Percentiles rank a stretch among this genome's conserved stretches.
phyloP scores from a whole-genome alignment of 1,284 basidiomycete genomes.

The Tilletia setariae region DNA sequence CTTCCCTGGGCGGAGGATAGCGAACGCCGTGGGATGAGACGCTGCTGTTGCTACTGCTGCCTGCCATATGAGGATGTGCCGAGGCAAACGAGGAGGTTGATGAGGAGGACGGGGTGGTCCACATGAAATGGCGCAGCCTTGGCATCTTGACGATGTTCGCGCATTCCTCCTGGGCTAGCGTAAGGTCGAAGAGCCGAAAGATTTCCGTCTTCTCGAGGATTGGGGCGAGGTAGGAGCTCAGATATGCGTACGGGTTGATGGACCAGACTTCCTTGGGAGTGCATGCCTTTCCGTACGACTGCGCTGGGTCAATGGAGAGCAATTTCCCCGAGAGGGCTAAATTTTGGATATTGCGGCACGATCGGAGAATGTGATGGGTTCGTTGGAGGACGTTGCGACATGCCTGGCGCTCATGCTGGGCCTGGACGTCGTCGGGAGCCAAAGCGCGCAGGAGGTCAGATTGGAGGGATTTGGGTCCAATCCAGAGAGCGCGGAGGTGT shows the following conservation, averaged over 20 bases:
- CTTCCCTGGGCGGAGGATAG: constrained; percentile 5
- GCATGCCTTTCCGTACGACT: constrained; percentile 47
- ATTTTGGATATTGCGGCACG: constrained; percentile 42
- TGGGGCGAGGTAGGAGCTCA: constrained; percentile 46
- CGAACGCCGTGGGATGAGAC: background rate
- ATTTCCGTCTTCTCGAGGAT: constrained; percentile 42
- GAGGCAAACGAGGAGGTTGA: constrained; percentile 2
- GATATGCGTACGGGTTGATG: constrained; percentile 50
- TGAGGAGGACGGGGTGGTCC: constrained; percentile 30
- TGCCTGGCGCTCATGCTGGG: background rate
- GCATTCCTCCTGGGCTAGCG: constrained; percentile 45
- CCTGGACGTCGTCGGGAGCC: constrained; percentile 30
- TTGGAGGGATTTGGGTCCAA: constrained; percentile 37
- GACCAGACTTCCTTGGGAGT: constrained; percentile 43
- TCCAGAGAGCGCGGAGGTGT: constrained; percentile 39
- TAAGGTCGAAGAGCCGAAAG: constrained; percentile 44
- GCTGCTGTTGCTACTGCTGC: background rate
- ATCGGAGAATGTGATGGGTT: constrained; percentile 32
- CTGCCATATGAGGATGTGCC: background rate
- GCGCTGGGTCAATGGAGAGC: constrained; percentile 35
- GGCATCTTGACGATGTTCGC: constrained; percentile 43
- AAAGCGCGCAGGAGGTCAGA: constrained; percentile 45
- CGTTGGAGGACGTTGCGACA: background rate
- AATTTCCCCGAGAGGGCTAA: constrained; percentile 47
- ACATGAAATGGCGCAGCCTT: constrained; percentile 37